Percentiles rank a stretch among this genome's conserved stretches.
These are phyloP conservation scores for Uronychia binucleata DNA, from an alignment of 73 alveolate genomes.

Conservation along the genomic window DNA sequence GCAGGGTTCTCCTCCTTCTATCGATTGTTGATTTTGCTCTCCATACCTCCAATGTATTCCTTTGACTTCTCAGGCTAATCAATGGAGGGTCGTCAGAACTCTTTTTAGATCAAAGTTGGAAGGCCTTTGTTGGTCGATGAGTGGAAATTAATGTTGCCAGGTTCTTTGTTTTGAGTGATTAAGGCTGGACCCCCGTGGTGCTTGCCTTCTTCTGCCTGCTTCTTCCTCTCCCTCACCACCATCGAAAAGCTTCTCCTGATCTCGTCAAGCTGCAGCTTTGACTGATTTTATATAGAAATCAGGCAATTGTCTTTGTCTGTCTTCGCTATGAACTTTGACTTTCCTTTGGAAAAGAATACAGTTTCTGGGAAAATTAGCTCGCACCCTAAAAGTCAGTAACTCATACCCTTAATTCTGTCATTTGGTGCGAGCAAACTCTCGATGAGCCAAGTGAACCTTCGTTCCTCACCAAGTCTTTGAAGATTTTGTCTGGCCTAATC, in stretches of 20 bases:
- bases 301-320: constrained; percentile 54
- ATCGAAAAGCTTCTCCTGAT: constrained; percentile 41
- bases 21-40: too few species aligned
- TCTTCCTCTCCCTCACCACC: constrained; percentile 51
- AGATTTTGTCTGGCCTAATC: constrained; percentile 21
- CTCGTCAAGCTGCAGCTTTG: constrained; percentile 35
- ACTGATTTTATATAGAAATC: constrained; percentile 11
- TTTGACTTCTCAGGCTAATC: too few species aligned
- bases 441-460: constrained; percentile 52
- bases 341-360: constrained; percentile 51
- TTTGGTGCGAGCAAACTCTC: constrained; percentile 48
- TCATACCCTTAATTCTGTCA: constrained; percentile 53
- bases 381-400: constrained; percentile 49
- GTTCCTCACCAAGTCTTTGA: constrained; percentile 3
- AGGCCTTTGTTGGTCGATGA: not conserved
- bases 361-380: constrained; percentile 67
- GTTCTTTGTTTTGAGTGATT: not conserved
- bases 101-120: too few species aligned
- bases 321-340: constrained; percentile 45
- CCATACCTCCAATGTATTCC: too few species aligned
- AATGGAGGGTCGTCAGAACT: too few species aligned
- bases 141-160: not conserved
- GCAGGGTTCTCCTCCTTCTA: too few species aligned
- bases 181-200: constrained; percentile 14
- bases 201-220: too few species aligned